Evolutionary conservation across 495 filamentous ascomycete genomes (phyloP).

Genomic region (Aspergillus avenaceus): DNA sequence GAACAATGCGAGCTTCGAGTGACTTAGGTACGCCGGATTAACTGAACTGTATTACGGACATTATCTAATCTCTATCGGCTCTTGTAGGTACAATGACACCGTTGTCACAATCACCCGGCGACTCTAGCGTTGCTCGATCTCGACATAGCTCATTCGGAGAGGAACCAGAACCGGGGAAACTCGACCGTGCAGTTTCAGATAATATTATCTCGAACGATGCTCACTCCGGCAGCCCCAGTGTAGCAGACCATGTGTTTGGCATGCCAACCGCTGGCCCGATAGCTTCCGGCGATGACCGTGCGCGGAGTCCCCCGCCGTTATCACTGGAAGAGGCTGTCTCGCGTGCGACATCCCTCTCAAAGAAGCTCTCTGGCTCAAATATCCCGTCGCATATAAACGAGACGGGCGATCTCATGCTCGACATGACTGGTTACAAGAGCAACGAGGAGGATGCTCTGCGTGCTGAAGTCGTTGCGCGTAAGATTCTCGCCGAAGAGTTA

Average conservation of each 20-base stretch:
- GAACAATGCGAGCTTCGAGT: constrained; percentile 40
- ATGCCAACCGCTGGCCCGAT: constrained; percentile 1
- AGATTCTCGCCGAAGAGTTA: constrained; percentile 89
- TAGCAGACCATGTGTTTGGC: constrained; percentile 7
- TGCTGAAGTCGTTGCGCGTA: constrained; percentile 90
- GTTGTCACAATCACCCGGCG: constrained; percentile 58
- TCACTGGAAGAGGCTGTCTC: constrained; percentile 71
- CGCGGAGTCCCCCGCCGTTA: constrained; percentile 74
- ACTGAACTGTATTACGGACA: background rate
- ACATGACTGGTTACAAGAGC: constrained; percentile 95
- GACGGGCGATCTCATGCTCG: constrained; percentile 93
- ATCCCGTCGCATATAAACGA: constrained; percentile 90
- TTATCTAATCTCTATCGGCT: background rate
- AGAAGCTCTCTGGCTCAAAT: constrained; percentile 82
- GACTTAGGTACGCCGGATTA: constrained; percentile 40
- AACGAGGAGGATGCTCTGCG: constrained; percentile 87
- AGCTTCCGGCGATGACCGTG: constrained; percentile 35
- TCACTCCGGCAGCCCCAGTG: constrained; percentile 2
- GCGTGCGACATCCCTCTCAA: constrained; percentile 79
- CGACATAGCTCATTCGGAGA: constrained; percentile 24
- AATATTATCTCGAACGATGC: constrained; percentile 34
- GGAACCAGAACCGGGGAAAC: constrained; percentile 28
- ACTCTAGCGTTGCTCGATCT: constrained; percentile 35
- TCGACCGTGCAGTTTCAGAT: constrained; percentile 52
- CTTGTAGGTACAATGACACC: constrained; percentile 57